Conservation (phyloP, 176 grass and related monocot species). For the Pharus latifolius region DNA sequence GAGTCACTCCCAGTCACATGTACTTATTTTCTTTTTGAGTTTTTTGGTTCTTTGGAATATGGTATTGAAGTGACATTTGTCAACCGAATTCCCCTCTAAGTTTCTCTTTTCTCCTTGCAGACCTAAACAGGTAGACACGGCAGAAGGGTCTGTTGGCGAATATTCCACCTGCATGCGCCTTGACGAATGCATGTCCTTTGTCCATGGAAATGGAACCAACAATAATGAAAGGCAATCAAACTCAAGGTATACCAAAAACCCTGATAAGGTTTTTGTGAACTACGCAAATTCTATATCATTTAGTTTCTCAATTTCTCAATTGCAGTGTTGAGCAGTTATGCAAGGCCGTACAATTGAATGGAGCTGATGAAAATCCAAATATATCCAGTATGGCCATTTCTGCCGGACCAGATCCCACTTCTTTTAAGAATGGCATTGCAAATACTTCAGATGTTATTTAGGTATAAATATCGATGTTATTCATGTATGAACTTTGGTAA, state of each 20-base stretch:
- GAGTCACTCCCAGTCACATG: neutral
- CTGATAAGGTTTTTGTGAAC: neutral
- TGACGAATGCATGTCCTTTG: conserved; percentile 22
- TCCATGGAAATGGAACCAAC: conserved; percentile 8
- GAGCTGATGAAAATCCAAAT: neutral
- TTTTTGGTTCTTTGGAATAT: neutral
- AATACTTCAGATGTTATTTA: neutral
- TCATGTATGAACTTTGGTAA: neutral
- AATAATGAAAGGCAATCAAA: neutral
- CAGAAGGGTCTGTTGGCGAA: conserved; percentile 6
- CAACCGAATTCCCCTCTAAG: neutral
- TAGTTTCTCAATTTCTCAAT: neutral
- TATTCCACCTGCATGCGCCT: conserved; percentile 8
- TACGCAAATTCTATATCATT: neutral
- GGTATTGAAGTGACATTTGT: neutral
- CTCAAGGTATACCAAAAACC: neutral
- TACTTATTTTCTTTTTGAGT: neutral
- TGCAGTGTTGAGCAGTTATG: neutral
- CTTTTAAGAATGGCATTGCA: neutral
- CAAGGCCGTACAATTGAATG: neutral
- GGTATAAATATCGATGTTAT: neutral
- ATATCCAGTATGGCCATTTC: neutral
- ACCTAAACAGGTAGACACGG: conserved; percentile 14
- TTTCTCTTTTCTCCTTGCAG: neutral
- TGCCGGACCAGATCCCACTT: neutral